Base-by-base conservation (phyloP, 2,329 filamentous ascomycete species). In the Sclerotinia subarctica region DNA sequence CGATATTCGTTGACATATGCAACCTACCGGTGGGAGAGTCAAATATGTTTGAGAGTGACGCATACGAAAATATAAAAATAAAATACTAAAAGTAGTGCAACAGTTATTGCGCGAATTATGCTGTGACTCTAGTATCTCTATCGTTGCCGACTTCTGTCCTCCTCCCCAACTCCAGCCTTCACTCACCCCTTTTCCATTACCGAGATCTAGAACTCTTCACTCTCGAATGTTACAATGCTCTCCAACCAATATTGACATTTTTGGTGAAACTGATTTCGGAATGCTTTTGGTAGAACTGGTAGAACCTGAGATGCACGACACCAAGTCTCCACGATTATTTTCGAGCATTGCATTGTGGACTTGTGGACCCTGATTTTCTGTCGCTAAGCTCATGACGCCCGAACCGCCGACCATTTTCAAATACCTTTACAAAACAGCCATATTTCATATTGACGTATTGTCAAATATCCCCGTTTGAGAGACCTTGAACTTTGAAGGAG, bases 21-120 rank as follows among this genome's bases (percentile, higher is more conserved):
- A 6, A 26, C 21, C 35, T 13, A 13, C n/a, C 29, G 26, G n/a
- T 60, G 17, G 11, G 47, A 21, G 15, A 32, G 32, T n/a, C 26
- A 24, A 42, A 49, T 35, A 3, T 35, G 44, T 49, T 17, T 35
- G 10, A 49, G 58, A 60, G 26, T 49, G 58, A 38, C 58, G 32
- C 21, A 54, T 38, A 35, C 19, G 13, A 38, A 54, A n/a, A 56
- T n/a, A n/a, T 56, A 13, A 56, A 6, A 32, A 32, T 52, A 35
- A 35, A 35, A 6, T 35, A 35, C 6, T 35, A 29, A 60, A 24
- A 32, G 44, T 19, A 21, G 46, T 62, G 59, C 29, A 24, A 62
- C 46, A 17, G 6, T 49, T 49, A 26, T 26, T 62, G 59, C 46
- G 59, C 46, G 46, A 62, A 62, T 62, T 62, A 60, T 32, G 35